phyloP scores from a whole-genome alignment of 257 asterid species.

The Paulownia fortunei region DNA sequence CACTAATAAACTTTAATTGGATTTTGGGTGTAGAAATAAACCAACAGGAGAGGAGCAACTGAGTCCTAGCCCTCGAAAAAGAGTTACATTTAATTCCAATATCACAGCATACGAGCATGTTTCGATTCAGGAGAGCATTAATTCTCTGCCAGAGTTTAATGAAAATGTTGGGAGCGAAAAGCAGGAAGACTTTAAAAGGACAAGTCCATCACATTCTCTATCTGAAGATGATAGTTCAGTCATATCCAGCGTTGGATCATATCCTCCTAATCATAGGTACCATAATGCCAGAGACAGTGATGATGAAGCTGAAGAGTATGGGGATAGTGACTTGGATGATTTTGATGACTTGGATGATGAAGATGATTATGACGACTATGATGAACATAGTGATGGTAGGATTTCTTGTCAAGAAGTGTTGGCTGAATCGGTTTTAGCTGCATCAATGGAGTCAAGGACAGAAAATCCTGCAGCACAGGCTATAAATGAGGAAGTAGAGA shows the following conservation, averaged over 20 bases:
- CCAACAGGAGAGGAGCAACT: slow-evolving; percentile 51
- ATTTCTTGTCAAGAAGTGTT: slow-evolving; percentile 41
- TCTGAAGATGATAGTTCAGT: slow-evolving; percentile 55
- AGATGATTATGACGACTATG: slow-evolving; percentile 43
- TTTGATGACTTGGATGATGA: slow-evolving; percentile 46
- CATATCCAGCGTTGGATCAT: slow-evolving; percentile 56
- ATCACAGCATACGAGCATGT: slow-evolving; percentile 65
- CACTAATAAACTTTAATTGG: not conserved
- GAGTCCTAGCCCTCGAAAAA: slow-evolving; percentile 56
- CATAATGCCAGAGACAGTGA: slow-evolving; percentile 77
- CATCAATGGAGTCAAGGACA: slow-evolving; percentile 59
- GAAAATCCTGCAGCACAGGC: slow-evolving; percentile 26
- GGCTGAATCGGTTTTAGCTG: slow-evolving; percentile 49
- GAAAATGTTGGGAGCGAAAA: slow-evolving; percentile 30
- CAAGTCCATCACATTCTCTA: slow-evolving; percentile 34
- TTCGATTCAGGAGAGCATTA: slow-evolving; percentile 50
- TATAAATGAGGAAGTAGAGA: slow-evolving; percentile 50
- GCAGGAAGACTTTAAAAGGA: slow-evolving; percentile 22
- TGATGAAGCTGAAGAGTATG: slow-evolving; percentile 64
- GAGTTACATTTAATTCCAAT: slow-evolving; percentile 76
- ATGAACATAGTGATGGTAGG: slow-evolving; percentile 39
- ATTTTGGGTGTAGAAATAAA: slow-evolving; percentile 45
- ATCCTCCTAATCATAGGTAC: slow-evolving; percentile 77
- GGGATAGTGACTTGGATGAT: slow-evolving; percentile 65
- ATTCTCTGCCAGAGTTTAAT: slow-evolving; percentile 48